Base-by-base conservation (phyloP, 2,329 filamentous ascomycete genomes). In the Trichoderma sp. region DNA sequence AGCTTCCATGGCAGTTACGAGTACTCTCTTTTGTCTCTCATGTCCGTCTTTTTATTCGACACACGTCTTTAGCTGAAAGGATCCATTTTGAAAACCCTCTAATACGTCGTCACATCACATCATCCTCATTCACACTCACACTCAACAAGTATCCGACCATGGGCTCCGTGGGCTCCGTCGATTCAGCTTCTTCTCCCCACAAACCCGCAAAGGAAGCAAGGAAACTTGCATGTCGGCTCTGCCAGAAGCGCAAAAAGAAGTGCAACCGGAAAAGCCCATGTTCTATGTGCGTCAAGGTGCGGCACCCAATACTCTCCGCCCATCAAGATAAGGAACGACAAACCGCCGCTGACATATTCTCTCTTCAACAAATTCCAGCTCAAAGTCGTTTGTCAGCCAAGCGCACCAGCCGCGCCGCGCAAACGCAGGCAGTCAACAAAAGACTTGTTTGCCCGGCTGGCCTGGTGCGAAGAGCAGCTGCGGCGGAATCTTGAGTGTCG, bases 401-500 rank as follows among this genome's bases (percentile, higher is more conserved):
- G 67, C 67, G 43, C 58, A 26, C 67, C 67, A 30, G 67, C 67
- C 12, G 39, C 58, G 62, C 32, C 43, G 21, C 67, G 67, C 6
- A 70, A 70, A 53, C 14, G 43, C 2, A 70, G 58, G 15, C 67
- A 70, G 43, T 60, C 67, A 12, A 56, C 58, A 56, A 70, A 70
- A 24, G 67, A 70, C 9, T 7, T 70, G 30, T 57, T 63, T 30
- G 67, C 67, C 7, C 36, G 67, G 7, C 7, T 70, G 15, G 67
- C 67, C 12, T 70, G 67, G 67, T 70, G 67, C 32, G 67, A 70
- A 28, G 67, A 70, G 58, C 67, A 70, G 67, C 58, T 70, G 24
- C 21, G 67, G 67, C 67, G 39, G 2, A 70, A 28, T 3, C n/a
- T 61, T 36, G 57, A 36, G 12, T 62, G 67, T 30, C 43, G 57